These are phyloP conservation scores for Solanum peruvianum DNA, from an alignment of 257 asterid species.

Conservation along the genomic window DNA sequence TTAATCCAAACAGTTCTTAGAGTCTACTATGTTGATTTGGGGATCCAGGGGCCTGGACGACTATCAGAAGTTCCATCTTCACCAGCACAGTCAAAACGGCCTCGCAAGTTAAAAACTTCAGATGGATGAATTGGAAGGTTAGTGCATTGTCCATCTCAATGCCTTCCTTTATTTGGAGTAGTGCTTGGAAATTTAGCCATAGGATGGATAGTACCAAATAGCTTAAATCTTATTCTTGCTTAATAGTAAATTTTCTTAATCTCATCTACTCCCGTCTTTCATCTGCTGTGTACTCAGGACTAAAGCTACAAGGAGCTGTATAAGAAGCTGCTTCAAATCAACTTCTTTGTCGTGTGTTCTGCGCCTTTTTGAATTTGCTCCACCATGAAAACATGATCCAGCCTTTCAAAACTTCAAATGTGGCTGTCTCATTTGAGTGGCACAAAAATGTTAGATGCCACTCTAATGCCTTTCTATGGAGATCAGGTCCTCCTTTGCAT, in stretches of 20 bases:
- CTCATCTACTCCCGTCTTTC: background rate
- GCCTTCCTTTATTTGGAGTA: background rate
- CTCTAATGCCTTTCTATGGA: background rate
- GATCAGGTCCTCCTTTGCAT: background rate
- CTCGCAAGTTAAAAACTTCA: conserved; percentile 61
- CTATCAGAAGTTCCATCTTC: conserved; percentile 73
- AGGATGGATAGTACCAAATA: background rate
- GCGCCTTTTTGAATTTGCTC: background rate
- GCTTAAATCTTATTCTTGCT: background rate
- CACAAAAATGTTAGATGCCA: background rate
- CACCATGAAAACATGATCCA: background rate
- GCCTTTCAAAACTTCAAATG: background rate
- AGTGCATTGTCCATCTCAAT: background rate
- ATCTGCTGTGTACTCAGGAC: background rate
- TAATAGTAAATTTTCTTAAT: background rate
- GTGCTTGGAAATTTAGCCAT: background rate
- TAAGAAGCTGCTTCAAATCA: background rate
- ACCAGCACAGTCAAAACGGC: conserved; percentile 83
- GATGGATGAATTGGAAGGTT: conserved; percentile 22
- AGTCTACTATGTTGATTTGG: background rate
- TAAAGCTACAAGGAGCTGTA: background rate
- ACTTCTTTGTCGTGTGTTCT: background rate
- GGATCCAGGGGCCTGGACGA: conserved; percentile 63
- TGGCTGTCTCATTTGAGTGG: background rate
- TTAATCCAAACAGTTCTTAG: background rate